phyloP scores from a whole-genome alignment of 2,329 filamentous ascomycete species.

The Nemania sp. region DNA sequence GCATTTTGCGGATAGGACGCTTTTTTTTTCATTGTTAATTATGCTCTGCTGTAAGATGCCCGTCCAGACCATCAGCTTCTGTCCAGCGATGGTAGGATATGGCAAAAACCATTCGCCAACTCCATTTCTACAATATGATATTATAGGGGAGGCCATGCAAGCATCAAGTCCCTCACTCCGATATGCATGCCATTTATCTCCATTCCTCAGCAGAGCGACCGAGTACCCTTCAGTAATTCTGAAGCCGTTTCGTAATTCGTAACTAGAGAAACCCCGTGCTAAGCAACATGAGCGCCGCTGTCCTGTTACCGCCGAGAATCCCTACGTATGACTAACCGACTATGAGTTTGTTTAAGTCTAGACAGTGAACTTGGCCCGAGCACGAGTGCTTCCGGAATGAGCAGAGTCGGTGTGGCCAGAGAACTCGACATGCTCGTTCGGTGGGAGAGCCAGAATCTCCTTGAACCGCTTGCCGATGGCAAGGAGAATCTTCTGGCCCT shows the following conservation, averaged over 20 bases:
- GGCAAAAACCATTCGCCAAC: not conserved
- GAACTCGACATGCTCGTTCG: slow-evolving; percentile 87
- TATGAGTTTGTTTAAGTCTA: slow-evolving; percentile 62
- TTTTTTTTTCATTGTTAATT: not conserved
- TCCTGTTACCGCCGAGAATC: not conserved
- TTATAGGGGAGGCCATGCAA: slow-evolving; percentile 16
- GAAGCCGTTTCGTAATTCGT: not conserved
- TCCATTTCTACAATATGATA: slow-evolving; percentile 13
- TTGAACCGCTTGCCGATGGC: slow-evolving; percentile 93
- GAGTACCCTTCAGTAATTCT: not conserved
- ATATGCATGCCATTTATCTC: slow-evolving; percentile 24
- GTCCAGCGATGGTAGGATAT: not conserved
- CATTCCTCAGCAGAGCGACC: slow-evolving; percentile 5
- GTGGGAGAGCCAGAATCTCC: slow-evolving; percentile 83
- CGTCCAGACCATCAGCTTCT: not conserved
- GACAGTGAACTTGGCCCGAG: slow-evolving; percentile 92
- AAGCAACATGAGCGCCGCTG: not conserved
- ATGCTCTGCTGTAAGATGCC: not conserved
- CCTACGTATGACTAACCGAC: not conserved
- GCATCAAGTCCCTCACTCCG: slow-evolving; percentile 7
- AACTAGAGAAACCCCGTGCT: not conserved
- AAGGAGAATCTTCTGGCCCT: slow-evolving; percentile 86
- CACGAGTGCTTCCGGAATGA: slow-evolving; percentile 91
- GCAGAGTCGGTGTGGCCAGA: slow-evolving; percentile 96
- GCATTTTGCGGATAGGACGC: not conserved